Conservation (phyloP, 345 rosid genomes). For the Carallia brachiata region DNA sequence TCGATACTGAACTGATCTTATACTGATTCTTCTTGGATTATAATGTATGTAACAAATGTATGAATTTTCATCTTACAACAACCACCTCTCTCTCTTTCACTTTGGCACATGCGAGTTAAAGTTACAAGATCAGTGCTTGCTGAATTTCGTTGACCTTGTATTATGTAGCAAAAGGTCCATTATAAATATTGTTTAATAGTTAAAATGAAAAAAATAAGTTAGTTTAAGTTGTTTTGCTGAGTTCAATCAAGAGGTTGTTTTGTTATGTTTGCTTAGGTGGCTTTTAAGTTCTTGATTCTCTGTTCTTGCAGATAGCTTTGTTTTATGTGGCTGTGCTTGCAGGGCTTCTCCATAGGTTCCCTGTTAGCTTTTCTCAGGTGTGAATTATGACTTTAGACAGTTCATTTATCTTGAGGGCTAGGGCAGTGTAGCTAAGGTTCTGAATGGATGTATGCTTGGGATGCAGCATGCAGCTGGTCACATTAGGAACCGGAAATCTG, state of each 20-base stretch:
- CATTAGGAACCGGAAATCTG: constrained; percentile 66
- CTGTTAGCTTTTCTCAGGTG: constrained; percentile 82
- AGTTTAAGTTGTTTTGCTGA: not conserved
- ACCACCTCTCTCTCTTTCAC: too few relatives aligned
- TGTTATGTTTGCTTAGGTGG: not conserved
- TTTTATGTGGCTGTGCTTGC: constrained; percentile 80
- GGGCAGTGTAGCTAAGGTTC: constrained; percentile 15
- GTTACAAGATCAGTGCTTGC: too few relatives aligned
- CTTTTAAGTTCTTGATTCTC: not conserved
- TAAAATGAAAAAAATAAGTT: not conserved
- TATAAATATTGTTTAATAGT: too few relatives aligned
- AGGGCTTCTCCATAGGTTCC: constrained; percentile 73
- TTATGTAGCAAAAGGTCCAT: too few relatives aligned
- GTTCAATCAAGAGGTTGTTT: not conserved
- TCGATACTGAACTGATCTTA: too few relatives aligned
- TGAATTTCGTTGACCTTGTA: too few relatives aligned
- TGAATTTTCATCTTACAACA: too few relatives aligned
- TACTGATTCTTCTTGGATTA: too few relatives aligned
- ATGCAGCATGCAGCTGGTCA: constrained; percentile 75
- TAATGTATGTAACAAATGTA: too few relatives aligned
- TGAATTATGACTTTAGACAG: not conserved
- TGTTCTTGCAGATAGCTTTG: constrained; percentile 61
- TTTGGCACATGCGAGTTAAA: too few relatives aligned
- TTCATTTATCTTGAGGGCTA: constrained; percentile 12
- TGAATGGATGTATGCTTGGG: constrained; percentile 15